A percentile compares a stretch with the other conserved stretches of the same genome.
Conservation (phyloP, 2,329 filamentous ascomycete species). For the Ascochyta koolunga region DNA sequence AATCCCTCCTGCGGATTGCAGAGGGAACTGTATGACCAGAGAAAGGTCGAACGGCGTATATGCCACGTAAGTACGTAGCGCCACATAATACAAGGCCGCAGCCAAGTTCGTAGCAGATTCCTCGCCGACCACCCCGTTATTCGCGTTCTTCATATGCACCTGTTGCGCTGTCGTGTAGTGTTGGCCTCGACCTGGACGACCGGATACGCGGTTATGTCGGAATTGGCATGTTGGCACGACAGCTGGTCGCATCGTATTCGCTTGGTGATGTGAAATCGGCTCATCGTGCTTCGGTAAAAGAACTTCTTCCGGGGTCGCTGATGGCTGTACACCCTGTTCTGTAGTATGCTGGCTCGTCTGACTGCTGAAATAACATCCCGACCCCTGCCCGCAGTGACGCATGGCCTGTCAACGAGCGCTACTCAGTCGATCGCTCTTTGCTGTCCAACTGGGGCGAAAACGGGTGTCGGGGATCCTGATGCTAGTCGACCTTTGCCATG, state of each 20-base stretch:
- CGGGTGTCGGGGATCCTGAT: not conserved
- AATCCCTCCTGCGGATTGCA: not conserved
- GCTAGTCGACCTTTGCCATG: constrained; percentile 1
- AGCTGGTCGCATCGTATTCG: constrained; percentile 10
- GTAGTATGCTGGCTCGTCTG: not conserved
- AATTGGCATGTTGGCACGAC: constrained; percentile 1
- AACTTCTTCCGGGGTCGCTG: constrained; percentile 1
- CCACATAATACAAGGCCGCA: constrained; percentile 9
- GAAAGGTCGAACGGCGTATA: constrained; percentile 12
- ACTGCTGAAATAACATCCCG: constrained; percentile 2
- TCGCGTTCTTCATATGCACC: not conserved
- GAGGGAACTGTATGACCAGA: constrained; percentile 13
- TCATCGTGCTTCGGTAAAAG: constrained; percentile 13
- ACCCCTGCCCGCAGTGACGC: not conserved
- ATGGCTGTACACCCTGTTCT: not conserved
- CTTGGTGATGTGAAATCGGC: constrained; percentile 7
- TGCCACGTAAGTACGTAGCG: constrained; percentile 7
- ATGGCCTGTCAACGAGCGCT: not conserved
- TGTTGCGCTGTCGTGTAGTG: not conserved
- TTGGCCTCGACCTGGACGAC: not conserved
- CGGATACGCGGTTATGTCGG: not conserved
- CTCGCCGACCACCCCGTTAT: constrained; percentile 11
- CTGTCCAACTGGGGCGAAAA: not conserved
- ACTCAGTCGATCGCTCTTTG: not conserved
- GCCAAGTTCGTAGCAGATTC: constrained; percentile 14